Base-by-base conservation (phyloP, 768 basidiomycete species). In the Crassisporium funariophilum region DNA sequence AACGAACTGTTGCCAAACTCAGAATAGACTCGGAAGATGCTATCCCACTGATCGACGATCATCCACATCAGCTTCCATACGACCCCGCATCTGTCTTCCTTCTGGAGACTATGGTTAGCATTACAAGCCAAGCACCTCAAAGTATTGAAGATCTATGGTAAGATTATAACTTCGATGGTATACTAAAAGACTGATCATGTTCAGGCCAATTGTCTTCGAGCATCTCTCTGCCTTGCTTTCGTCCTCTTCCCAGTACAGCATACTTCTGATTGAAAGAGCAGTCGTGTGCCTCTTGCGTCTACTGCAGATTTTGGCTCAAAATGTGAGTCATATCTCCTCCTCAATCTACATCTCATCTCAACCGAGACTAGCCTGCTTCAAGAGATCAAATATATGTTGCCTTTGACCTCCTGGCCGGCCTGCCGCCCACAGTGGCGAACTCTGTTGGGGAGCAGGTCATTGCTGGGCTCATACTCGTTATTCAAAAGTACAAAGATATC, bases 11-110 rank as follows among this genome's bases (percentile, higher is more conserved):
- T n/a, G 82, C 89, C 11, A 78, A 79, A 53, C 72, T 89, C 40
- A 87, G 82, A 57, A 81, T 84, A 47, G 83, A 84, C 54, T 74
- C 76, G 1, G 86, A 88, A 48, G 88, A 90, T 42, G 59, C 64
- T 31, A 58, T 71, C 20, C 63, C 75, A 1, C 58, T 68, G 2
- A 59, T 72, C 15, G 69, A 69, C 59, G 78, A 78, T 21, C 72
- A 63, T 4, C 59, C 68, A 2, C 78, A 74, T 43, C 78, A 85
- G 41, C 69, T 95, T 7, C 83, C 95, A 8, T 99, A 98, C 57
- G 97, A 99, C 63, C 93, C 97, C 9, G 91, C 93, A 3, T 91
- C 94, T 6, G 86, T 97, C 1, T 95, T 98, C 69, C 82, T 98
- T 27, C 68, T 98, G 50, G 97, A 99, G 66, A 90, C 83, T 40